Conservation (phyloP, 257 asterid species). For the Plectranthus barbatus region DNA sequence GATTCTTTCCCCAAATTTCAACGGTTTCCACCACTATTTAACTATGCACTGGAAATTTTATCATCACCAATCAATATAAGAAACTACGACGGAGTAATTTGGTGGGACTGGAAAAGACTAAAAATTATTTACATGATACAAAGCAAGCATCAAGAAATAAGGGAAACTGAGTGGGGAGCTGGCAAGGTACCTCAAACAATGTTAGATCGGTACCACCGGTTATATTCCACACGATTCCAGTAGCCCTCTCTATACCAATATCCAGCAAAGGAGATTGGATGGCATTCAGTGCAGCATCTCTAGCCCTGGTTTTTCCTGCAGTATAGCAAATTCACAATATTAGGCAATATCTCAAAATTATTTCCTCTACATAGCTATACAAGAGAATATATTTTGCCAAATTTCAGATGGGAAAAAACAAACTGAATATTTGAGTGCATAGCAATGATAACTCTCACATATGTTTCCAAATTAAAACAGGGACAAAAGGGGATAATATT, state of each 20-base stretch:
- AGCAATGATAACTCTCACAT: neutral
- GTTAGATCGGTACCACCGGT: constrained; percentile 93
- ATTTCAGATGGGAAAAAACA: neutral
- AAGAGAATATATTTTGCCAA: too few relatives aligned
- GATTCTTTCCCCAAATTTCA: neutral
- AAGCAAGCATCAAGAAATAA: neutral
- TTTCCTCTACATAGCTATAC: too few relatives aligned
- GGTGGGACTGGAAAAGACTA: neutral
- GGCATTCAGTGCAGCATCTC: constrained; percentile 92
- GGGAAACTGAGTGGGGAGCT: neutral
- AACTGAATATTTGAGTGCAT: neutral
- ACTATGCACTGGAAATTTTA: neutral
- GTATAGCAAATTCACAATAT: constrained; percentile 9
- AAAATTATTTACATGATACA: neutral
- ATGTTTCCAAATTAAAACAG: too few relatives aligned
- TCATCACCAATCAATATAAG: neutral
- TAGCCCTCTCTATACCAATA: constrained; percentile 89
- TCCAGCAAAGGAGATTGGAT: constrained; percentile 86
- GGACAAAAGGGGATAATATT: too few relatives aligned
- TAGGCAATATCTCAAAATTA: neutral
- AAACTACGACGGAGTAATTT: neutral
- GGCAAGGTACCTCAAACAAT: constrained; percentile 63
- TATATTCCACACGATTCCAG: constrained; percentile 96
- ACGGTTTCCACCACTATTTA: neutral
- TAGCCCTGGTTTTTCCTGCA: constrained; percentile 88